Evolutionary conservation across 2,329 filamentous ascomycete species (phyloP), one percentile per base, ranked within the genome.

Genomic region (Colletotrichum sp.): DNA sequence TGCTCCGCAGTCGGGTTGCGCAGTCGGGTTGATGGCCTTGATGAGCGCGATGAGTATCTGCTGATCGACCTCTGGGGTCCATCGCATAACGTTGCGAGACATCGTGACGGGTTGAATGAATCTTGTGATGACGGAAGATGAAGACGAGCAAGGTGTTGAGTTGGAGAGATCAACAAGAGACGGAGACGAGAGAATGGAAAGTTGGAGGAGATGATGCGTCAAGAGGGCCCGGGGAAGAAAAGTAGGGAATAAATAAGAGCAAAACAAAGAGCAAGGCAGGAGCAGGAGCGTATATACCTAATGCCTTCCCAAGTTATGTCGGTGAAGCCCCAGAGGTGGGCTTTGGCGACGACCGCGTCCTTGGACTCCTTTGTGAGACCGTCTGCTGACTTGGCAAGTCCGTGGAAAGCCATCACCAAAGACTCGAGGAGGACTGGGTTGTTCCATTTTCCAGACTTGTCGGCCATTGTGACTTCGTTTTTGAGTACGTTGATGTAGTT

Each of bases 221-320:
- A 58, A 18, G 77, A 48, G 64, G 74, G 70, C 10, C 34, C 16
- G 28, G 22, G 30, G 52, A 48, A 34, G 25, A 22, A 34, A 27
- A 62, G 66, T 15, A 64, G 65, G 30, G n/a, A 6, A 39, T 25
- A 8, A 13, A 62, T 43, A 68, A 25, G n/a, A 34, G 18, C 32
- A 12, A 13, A 28, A 22, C 15, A 52, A 36, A 58, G 18, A 15
- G 9, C 5, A 52, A 39, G 36, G 48, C 52, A 39, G 22, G 48
- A 60, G 66, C 25, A 12, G 22, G 48, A 60, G 66, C 25, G 8
- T 18, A 12, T 43, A 58, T 83, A 88, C 88, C 87, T 86, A 66
- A 89, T 82, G 2, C 81, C 85, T 34, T 89, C 84, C 86, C 86
- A 89, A 5, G 84, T 85, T n/a, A 85, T 28, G 28, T 75, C 84